Evolutionary conservation across 1,284 basidiomycete species (phyloP), one percentile per base, ranked within the genome.

Genomic region (Tylopilus sp.): DNA sequence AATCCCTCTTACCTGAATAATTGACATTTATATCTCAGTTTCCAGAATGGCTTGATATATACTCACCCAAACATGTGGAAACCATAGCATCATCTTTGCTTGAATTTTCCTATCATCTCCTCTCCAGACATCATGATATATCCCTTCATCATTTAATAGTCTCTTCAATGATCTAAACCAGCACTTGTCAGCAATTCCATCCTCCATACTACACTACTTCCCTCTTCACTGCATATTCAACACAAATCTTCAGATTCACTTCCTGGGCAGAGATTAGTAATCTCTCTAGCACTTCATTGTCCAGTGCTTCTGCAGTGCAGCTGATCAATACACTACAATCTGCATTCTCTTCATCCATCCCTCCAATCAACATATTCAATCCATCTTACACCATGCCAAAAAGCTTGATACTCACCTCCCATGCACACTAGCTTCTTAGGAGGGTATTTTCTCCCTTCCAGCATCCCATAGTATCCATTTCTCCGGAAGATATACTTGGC

Each of bases 221-320:
- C 49, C 49, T 51, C 30, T 7, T 49, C 4, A 49, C 18, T 36
- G 33, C 49, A 41, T 31, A 41, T 2, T 18, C 6, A 1, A 51
- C 24, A 49, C 33, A 51, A 2, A 49, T 14, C 10, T 29, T 15
- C n/a, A 51, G 4, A 39, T 34, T 53, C 14, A 35, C 30, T 28
- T 39, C 31, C 14, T 52, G 48, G 36, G 47, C 42, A 26, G 51
- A 50, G 9, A 44, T 17, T 11, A 50, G n/a, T 6, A 52, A 18
- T 28, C 8, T 14, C 30, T 52, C 51, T 28, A 52, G 11, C 3
- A 35, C 15, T 1, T 52, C 48, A 52, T 50, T 28, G 40, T 44
- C 26, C 20, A 52, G 8, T 41, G 33, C 47, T n/a, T 34, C 39
- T 31, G 26, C 35, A 14, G 52, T 53, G 15, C 36, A 30, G 5